Percentiles rank a stretch among this genome's conserved stretches.
phyloP scores from a whole-genome alignment of 2,329 filamentous ascomycete species.

The Cryphonectria japonica region DNA sequence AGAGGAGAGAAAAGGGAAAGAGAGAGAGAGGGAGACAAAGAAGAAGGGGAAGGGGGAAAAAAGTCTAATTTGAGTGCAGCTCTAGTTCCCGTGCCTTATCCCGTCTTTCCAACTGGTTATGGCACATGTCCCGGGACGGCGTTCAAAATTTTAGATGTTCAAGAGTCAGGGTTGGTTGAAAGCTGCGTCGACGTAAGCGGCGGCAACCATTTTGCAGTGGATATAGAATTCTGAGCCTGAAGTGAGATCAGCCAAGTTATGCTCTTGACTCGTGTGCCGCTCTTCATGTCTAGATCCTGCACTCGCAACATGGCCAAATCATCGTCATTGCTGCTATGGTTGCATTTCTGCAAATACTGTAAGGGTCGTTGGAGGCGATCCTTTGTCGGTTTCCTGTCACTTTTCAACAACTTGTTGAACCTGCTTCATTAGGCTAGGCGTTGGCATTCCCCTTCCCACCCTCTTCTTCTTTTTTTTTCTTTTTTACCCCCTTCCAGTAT shows the following conservation, averaged over 20 bases:
- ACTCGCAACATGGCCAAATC: not conserved
- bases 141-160: not conserved
- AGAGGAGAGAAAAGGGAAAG: not conserved
- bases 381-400: not conserved
- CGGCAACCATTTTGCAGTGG: not conserved
- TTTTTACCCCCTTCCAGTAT: not conserved
- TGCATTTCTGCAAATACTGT: not conserved
- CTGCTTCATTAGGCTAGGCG: not conserved
- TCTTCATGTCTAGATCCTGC: not conserved
- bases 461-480: no score
- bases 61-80: not conserved
- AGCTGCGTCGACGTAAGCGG: slow-evolving; percentile 4
- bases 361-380: not conserved
- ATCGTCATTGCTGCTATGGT: not conserved
- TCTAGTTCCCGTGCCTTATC: not conserved
- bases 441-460: not conserved
- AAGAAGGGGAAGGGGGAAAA: not conserved
- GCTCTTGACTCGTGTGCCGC: not conserved
- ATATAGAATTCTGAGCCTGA: not conserved
- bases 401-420: not conserved
- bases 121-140: not conserved
- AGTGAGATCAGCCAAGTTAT: slow-evolving; percentile 4
- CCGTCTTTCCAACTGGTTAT: not conserved
- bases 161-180: not conserved
- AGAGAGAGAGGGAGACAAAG: no score